Percentiles rank a stretch among this genome's conserved stretches.
Evolutionary conservation across 2,329 filamentous ascomycete genomes (phyloP).

Genomic region (Pseudocercospora macadamiae): DNA sequence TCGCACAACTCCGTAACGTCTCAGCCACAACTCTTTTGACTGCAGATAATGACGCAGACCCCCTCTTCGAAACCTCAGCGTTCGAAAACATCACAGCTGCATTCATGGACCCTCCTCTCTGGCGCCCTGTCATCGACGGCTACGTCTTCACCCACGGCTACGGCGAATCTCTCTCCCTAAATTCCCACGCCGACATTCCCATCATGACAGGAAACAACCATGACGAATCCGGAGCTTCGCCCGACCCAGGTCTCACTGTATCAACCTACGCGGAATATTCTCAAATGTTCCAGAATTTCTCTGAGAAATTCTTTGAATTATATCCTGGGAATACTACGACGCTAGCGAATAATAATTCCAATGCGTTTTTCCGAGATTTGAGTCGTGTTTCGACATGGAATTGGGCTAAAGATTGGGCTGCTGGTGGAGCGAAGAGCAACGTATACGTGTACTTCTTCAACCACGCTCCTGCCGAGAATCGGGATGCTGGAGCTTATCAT

Average conservation of each 20-base stretch:
- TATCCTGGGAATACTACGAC: neutral
- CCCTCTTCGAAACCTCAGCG: neutral
- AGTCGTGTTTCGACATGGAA: conserved; percentile 4
- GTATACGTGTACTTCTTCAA: conserved; percentile 2
- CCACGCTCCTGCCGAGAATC: neutral
- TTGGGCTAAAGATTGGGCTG: conserved; percentile 1
- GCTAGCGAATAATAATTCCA: neutral
- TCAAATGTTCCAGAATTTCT: neutral
- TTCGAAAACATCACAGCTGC: conserved; percentile 7
- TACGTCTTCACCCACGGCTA: conserved; percentile 7
- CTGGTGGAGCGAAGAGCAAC: neutral
- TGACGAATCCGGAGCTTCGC: conserved; percentile 2
- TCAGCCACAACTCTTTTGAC: conserved; percentile 1
- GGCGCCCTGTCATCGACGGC: conserved; percentile 9
- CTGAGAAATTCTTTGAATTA: neutral
- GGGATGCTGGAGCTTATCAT: neutral
- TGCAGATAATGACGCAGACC: neutral
- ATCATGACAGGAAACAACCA: conserved; percentile 11
- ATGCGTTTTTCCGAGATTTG: neutral
- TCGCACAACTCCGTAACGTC: conserved; percentile 10
- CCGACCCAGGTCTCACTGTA: neutral
- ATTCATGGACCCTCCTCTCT: conserved; percentile 9
- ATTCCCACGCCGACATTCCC: conserved; percentile 2
- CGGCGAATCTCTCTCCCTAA: neutral
- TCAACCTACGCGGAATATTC: neutral